Evolutionary conservation across 495 filamentous ascomycete genomes (phyloP).

Genomic region (Bacidia gigantensis): DNA sequence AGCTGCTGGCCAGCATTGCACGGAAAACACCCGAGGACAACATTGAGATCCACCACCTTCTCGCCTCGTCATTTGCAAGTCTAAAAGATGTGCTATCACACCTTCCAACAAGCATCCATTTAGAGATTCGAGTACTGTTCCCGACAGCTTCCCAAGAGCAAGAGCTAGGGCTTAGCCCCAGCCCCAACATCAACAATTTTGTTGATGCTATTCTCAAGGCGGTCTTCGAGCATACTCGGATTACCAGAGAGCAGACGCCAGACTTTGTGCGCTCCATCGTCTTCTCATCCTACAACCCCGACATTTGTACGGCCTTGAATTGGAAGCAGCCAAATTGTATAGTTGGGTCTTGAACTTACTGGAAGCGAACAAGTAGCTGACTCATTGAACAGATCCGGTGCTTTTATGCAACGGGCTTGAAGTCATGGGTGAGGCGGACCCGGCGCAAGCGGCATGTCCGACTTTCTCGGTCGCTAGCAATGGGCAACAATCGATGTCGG

Average conservation of each 20-base stretch:
- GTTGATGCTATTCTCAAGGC: constrained; percentile 69
- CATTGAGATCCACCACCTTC: constrained; percentile 47
- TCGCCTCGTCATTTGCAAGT: constrained; percentile 61
- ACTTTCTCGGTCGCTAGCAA: constrained; percentile 41
- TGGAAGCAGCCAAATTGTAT: constrained; percentile 98
- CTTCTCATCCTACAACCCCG: constrained; percentile 80
- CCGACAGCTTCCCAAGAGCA: constrained; percentile 61
- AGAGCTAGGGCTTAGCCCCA: constrained; percentile 48
- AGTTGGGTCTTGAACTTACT: constrained; percentile 16
- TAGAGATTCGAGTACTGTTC: constrained; percentile 78
- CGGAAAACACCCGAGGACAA: constrained; percentile 40
- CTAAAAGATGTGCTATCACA: constrained; percentile 59
- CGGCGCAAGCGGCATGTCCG: constrained; percentile 27
- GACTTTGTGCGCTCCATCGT: constrained; percentile 71
- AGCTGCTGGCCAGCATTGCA: constrained; percentile 34
- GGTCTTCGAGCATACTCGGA: constrained; percentile 83
- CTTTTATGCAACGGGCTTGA: constrained; percentile 90
- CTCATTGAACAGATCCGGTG: constrained; percentile 51
- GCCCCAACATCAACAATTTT: constrained; percentile 72
- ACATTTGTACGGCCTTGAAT: constrained; percentile 82
- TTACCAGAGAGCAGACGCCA: constrained; percentile 51
- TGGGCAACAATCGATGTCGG: constrained; percentile 59
- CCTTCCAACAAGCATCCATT: constrained; percentile 62
- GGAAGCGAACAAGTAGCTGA: background rate
- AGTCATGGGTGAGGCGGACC: constrained; percentile 33